Base-by-base conservation (phyloP, 352 stramenopile genomes). In the Pythium dissimile region DNA sequence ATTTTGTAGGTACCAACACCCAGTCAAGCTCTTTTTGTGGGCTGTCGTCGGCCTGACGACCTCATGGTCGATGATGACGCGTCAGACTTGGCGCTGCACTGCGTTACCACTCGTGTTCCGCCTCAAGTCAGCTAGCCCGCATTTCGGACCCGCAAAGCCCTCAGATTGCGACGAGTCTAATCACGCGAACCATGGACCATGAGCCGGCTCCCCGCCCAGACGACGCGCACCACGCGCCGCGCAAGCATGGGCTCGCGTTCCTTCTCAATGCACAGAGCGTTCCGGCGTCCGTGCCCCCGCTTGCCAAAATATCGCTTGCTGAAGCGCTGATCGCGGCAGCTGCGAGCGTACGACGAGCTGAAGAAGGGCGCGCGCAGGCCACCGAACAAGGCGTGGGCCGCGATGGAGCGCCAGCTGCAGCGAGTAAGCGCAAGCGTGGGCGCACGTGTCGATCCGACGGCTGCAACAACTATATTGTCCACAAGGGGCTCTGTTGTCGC, bases 401-500 rank as follows among this genome's bases (percentile, higher is more conserved):
- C 18, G 34, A 39, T 11, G 18, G 6, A 15, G 5, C 39, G 39
- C 3, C 5, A 46, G 39, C 5, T 5, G 10, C n/a, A n/a, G 18
- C 3, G 5, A 28, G 20, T 46, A 3, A 27, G 32, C 32, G 26
- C 15, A 42, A 31, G 21, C 27, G 12, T 20, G 51, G 38, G 11
- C 60, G 65, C n/a, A 49, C 44, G 34, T 80, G 71, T 49, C 68
- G 55, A 35, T 34, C 61, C 30, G 64, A 66, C 12, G 64, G 62
- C 26, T 80, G 71, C 28, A 30, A 63, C 16, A 73, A 73, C 37
- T 80, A 80, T 46, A 75, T 73, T 41, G 64, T 79, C n/a, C 61
- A 76, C 49, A 64, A 66, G 18, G 71, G 71, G 2, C 65, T 70
- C 27, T 80, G 71, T 50, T 75, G 67, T 20, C 67, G 68, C 34